Percentiles rank a stretch among this genome's conserved stretches.
Conservation (phyloP, 306 rosid genomes). For the Cicer cuneatum region DNA sequence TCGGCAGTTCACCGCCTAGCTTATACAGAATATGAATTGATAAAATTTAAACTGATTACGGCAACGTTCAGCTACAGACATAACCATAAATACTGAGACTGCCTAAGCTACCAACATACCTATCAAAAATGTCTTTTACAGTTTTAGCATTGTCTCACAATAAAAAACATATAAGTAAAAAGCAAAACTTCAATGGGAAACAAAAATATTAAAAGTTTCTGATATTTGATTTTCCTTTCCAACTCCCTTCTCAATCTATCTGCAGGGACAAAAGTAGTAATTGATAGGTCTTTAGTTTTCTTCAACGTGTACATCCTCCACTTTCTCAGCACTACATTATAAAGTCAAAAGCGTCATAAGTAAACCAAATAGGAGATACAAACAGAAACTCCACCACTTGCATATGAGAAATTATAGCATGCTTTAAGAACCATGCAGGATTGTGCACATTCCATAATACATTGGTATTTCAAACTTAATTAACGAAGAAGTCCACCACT, state of each 20-base stretch:
- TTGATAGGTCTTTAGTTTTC: slow-evolving; percentile 56
- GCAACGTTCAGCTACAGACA: slow-evolving; percentile 44
- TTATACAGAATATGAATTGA: slow-evolving; percentile 45
- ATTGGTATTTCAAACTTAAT: background rate
- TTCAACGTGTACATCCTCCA: slow-evolving; percentile 59
- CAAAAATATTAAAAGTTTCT: slow-evolving; percentile 36
- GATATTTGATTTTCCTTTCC: slow-evolving; percentile 44
- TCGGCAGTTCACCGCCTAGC: slow-evolving; percentile 41
- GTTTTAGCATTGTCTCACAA: slow-evolving; percentile 39
- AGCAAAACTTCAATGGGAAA: slow-evolving; percentile 49
- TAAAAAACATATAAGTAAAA: slow-evolving; percentile 46
- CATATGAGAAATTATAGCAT: slow-evolving; percentile 1
- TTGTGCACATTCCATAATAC: background rate
- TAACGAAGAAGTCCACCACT: background rate
- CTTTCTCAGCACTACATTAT: slow-evolving; percentile 73
- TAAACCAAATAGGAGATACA: slow-evolving; percentile 1
- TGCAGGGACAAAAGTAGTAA: slow-evolving; percentile 34
- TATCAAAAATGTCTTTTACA: slow-evolving; percentile 60
- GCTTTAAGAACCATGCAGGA: background rate
- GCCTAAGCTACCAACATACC: slow-evolving; percentile 45
- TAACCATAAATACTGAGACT: slow-evolving; percentile 39
- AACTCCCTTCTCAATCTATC: slow-evolving; percentile 41
- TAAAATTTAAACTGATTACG: slow-evolving; percentile 28
- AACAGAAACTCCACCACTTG: slow-evolving; percentile 14
- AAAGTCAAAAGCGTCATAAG: slow-evolving; percentile 30